These are phyloP conservation scores for Coniosporium tulheliwenetii DNA, from an alignment of 2,329 filamentous ascomycete genomes.

Conservation along the genomic window DNA sequence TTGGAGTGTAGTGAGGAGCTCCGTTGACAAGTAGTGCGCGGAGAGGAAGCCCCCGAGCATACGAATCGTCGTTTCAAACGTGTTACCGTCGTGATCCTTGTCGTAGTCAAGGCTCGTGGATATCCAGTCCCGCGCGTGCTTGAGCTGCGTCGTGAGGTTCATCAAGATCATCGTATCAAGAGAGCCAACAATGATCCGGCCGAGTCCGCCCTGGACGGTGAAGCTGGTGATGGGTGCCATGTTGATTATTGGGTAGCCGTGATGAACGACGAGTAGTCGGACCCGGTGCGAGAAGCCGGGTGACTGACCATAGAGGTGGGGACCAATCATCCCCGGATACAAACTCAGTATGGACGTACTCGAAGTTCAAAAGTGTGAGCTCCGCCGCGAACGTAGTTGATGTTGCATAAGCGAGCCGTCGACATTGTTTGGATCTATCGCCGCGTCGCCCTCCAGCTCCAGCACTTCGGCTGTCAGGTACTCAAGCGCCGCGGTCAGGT, in stretches of 20 bases:
- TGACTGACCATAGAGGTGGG: no score
- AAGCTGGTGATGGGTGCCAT: no score
- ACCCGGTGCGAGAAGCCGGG: no score
- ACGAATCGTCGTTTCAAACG: constrained; percentile 93
- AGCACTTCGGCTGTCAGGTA: constrained; percentile 97
- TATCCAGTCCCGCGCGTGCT: constrained; percentile 81
- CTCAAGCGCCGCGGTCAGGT: constrained; percentile 94
- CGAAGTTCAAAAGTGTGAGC: no score
- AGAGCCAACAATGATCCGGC: constrained; percentile 96
- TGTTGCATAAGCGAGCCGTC: no score
- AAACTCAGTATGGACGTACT: no score
- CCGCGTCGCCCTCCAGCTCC: constrained; percentile 93
- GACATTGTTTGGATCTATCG: constrained; percentile 74
- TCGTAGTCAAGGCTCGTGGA: constrained; percentile 67
- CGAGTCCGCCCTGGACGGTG: constrained; percentile 42
- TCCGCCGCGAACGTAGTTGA: no score
- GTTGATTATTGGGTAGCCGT: no score
- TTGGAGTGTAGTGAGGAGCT: no score
- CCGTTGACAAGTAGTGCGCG: constrained; percentile 82
- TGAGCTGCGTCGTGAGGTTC: constrained; percentile 79
- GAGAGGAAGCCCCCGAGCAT: constrained; percentile 90
- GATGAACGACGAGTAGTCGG: no score
- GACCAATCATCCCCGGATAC: no score
- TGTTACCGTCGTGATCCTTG: constrained; percentile 89
- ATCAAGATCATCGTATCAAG: constrained; percentile 96